Evolutionary conservation across 2,329 filamentous ascomycete species (phyloP), one percentile per base, ranked within the genome.

Genomic region (Penicillium griseofulvum): DNA sequence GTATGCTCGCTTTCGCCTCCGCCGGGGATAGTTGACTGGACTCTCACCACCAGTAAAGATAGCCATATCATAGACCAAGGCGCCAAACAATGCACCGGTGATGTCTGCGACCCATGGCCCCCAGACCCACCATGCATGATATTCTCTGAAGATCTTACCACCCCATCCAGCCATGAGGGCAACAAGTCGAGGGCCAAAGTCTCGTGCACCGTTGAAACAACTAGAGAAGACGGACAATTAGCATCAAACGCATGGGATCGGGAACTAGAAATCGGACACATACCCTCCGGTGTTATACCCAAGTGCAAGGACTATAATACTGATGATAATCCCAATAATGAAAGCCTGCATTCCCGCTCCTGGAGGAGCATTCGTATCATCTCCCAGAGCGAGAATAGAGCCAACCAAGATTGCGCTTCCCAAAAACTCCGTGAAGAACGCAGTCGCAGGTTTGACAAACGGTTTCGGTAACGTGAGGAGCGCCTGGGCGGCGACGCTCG

Each of bases 331-430:
- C 1, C 60, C 62, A 10, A 61, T 33, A 6, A 63, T 50, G 24
- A 75, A 73, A 0, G 72, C 66, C 29, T 72, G 68, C 73, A 73
- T 75, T 55, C 73, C 73, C 10, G 75, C 74, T 1, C 76, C 76
- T 1, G 76, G 76, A 2, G 77, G 76, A 0, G 74, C 71, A 52
- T 79, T 79, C 11, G 68, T 67, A 39, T 78, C 74, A 47, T 78
- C 77, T 16, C 76, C 72, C 39, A 75, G 54, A 0, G 73, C 73
- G 12, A 76, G 57, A 24, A 76, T 67, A 1, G 64, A 66, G 4
- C 69, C 65, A 8, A 69, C 57, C 7, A 70, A 41, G 4, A 73
- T 69, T 1, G 65, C 71, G 9, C 68, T 68, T 1, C 66, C 70
- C 1, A 72, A 54, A 31, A 75, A 74, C 45, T 75, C 73, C 5